These are phyloP conservation scores for Phytophthora constricta DNA, from an alignment of 352 stramenopile species.

Conservation along the genomic window DNA sequence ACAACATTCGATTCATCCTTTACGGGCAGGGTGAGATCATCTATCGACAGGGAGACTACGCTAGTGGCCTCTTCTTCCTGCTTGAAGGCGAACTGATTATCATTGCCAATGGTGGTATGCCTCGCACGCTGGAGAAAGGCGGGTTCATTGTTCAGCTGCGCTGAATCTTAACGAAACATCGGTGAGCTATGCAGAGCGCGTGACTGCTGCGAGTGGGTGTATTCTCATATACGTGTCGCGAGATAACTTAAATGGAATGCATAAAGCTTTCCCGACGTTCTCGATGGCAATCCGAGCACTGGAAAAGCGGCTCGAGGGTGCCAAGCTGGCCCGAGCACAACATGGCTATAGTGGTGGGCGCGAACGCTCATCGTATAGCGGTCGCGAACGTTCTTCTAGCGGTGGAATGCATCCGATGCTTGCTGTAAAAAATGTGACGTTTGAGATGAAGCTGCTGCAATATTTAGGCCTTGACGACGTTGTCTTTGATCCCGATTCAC, in stretches of 20 bases:
- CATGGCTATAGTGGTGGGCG: constrained; percentile 28
- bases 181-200: constrained; percentile 61
- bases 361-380: constrained; percentile 10
- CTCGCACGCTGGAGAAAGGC: constrained; percentile 46
- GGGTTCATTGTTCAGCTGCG: constrained; percentile 59
- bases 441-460: constrained; percentile 38
- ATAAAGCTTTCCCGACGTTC: constrained; percentile 64
- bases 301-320: constrained; percentile 54
- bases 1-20: constrained; percentile 59
- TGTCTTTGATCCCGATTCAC: constrained; percentile 51
- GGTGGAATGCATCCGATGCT: neutral
- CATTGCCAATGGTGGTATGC: constrained; percentile 39
- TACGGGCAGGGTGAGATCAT: constrained; percentile 73
- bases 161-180: constrained; percentile 58
- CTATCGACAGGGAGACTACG: constrained; percentile 66
- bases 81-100: constrained; percentile 63
- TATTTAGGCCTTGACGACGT: constrained; percentile 41
- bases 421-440: constrained; percentile 19
- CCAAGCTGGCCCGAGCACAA: constrained; percentile 50
- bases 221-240: constrained; percentile 63
- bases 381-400: constrained; percentile 9
- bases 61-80: constrained; percentile 64
- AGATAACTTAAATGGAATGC: constrained; percentile 60
- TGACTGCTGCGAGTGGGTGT: constrained; percentile 65
- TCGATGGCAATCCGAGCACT: constrained; percentile 69